phyloP scores from a whole-genome alignment of 441 rosid species.

The Pelargonium citronellum region DNA sequence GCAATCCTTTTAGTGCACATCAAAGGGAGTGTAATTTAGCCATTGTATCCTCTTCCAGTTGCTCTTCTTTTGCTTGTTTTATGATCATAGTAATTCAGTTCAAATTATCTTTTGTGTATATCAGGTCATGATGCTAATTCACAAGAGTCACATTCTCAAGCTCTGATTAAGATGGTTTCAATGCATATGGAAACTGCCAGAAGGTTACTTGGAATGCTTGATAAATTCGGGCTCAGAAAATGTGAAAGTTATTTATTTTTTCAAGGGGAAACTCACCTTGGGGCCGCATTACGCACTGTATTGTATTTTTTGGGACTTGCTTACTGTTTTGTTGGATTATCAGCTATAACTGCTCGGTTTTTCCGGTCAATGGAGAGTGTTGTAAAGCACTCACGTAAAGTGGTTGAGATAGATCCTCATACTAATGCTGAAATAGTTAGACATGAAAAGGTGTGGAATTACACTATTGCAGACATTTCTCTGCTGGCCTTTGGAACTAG shows the following conservation, averaged over 20 bases:
- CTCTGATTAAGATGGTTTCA: slow-evolving; percentile 27
- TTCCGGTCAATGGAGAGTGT: slow-evolving; percentile 89
- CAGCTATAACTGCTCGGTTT: slow-evolving; percentile 77
- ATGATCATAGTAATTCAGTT: background rate
- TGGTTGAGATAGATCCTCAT: slow-evolving; percentile 55
- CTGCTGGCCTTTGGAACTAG: slow-evolving; percentile 93
- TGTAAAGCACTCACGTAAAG: slow-evolving; percentile 70
- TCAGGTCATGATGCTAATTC: slow-evolving; percentile 13
- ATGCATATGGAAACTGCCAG: slow-evolving; percentile 23
- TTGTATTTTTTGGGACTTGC: slow-evolving; percentile 62
- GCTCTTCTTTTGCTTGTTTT: background rate
- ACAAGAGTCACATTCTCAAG: slow-evolving; percentile 7
- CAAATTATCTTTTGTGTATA: background rate
- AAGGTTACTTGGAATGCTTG: slow-evolving; percentile 22
- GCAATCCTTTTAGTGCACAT: background rate
- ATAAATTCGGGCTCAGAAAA: slow-evolving; percentile 29
- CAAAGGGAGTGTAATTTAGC: background rate
- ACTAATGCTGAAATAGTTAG: slow-evolving; percentile 44
- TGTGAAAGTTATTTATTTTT: slow-evolving; percentile 62
- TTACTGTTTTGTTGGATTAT: slow-evolving; percentile 80
- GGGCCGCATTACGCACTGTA: slow-evolving; percentile 37
- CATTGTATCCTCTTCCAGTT: background rate
- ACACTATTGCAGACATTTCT: slow-evolving; percentile 74
- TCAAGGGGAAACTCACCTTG: slow-evolving; percentile 44
- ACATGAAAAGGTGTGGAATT: slow-evolving; percentile 82